phyloP scores from a whole-genome alignment of 192 early-diverging fungal species.

The Diversispora epigaea region DNA sequence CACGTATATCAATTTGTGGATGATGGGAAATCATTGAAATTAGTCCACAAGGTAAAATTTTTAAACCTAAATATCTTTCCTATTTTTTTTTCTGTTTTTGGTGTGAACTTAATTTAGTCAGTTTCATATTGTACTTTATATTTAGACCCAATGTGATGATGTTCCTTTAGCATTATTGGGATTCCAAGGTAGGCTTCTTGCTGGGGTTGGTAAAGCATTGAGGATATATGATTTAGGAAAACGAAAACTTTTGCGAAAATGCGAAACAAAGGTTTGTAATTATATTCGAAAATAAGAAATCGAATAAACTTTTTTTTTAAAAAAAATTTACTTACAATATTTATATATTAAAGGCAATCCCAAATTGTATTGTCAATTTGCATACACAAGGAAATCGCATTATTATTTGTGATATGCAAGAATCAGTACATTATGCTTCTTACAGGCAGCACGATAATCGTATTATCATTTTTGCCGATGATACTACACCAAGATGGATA shows the following conservation, averaged over 20 bases:
- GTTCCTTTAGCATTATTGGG: constrained; percentile 77
- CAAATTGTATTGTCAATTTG: constrained; percentile 67
- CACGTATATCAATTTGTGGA: constrained; percentile 70
- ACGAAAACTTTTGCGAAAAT: constrained; percentile 86
- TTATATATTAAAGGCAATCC: constrained; percentile 52
- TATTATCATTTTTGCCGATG: constrained; percentile 91
- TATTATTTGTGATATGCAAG: constrained; percentile 83
- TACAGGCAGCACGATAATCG: constrained; percentile 74
- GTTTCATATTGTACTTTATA: neutral
- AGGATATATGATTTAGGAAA: constrained; percentile 93
- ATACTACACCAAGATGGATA: constrained; percentile 84
- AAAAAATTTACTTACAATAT: neutral
- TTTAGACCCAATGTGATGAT: constrained; percentile 76
- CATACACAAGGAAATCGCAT: constrained; percentile 82
- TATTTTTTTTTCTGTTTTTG: neutral
- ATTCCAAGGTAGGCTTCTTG: constrained; percentile 87
- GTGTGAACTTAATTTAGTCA: neutral
- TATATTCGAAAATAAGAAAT: neutral
- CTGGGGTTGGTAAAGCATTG: constrained; percentile 82
- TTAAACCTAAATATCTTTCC: neutral
- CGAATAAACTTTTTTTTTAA: neutral
- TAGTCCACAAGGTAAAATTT: constrained; percentile 64
- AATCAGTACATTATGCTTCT: constrained; percentile 77
- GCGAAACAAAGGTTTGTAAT: constrained; percentile 69
- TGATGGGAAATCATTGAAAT: constrained; percentile 65